Base-by-base conservation (phyloP, 345 rosid species). In the Gossypium rotundifolium region DNA sequence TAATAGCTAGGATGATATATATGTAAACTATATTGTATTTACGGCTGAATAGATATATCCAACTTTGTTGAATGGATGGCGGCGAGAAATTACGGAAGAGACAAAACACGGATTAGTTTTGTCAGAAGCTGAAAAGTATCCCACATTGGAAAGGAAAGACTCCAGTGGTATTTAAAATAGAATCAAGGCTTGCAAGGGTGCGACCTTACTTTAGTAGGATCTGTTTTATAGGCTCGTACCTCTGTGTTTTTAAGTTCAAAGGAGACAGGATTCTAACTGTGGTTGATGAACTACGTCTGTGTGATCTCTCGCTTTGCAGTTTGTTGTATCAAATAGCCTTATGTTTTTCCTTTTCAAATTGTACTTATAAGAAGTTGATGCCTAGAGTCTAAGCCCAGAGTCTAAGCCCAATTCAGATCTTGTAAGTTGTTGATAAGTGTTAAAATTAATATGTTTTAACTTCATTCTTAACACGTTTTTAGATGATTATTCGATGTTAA, bases 131-230 rank as follows among this genome's bases (percentile, higher is more conserved):
- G 6, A 55, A 55, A 12, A 55, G 4, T 7, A 55, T 55, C 60
- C 3, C 29, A 2, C 29, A 27, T 27, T 2, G 29, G 0, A 2
- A 3, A 27, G 2, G 23, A 27, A 27, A 27, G n/a, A n/a, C n/a
- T n/a, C n/a, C n/a, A n/a, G n/a, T 27, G 29, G 3, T 27, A 27
- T 27, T 27, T 27, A 53, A 27, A 2, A 27, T 27, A 27, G 29
- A 27, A 27, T 3, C 59, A 1, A 8, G 25, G 9, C 3, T 0
- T 0, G 0, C 0, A 8, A 0, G 1, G 1, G 1, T 5, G 18
- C 59, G 25, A 54, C 59, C 59, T 54, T 54, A 18, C 59, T 54
- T 54, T 25, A 54, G 18, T 25, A 54, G 59, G 59, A 54, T 54
- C 59, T 54, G 59, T 54, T 54, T 25, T 54, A 54, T 54, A 54